Evolutionary conservation across 345 rosid species (phyloP).

Genomic region (Mercurialis annua): DNA sequence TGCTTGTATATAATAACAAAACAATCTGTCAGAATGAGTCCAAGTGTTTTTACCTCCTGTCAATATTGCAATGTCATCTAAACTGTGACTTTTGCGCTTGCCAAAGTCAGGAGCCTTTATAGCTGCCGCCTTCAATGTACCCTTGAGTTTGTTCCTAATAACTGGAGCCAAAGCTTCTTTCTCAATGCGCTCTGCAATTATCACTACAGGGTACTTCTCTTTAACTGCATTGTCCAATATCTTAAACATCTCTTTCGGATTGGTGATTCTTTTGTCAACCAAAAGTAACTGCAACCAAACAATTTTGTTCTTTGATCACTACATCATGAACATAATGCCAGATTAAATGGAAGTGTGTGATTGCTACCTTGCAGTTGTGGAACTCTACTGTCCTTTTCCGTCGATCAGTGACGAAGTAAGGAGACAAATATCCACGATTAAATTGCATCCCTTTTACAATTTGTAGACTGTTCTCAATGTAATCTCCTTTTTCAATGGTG

Average conservation of each 20-base stretch:
- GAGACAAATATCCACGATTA: slow-evolving; percentile 78
- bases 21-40: background rate
- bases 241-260: slow-evolving; percentile 77
- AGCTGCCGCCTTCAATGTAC: slow-evolving; percentile 75
- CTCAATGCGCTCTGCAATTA: slow-evolving; percentile 77
- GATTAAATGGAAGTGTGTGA: slow-evolving; percentile 3
- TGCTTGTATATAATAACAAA: background rate
- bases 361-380: slow-evolving; percentile 75
- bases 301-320: slow-evolving; percentile 30
- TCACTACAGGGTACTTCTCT: slow-evolving; percentile 74
- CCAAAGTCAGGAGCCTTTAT: slow-evolving; percentile 89
- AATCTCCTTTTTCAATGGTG: slow-evolving; percentile 67
- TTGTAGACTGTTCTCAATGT: slow-evolving; percentile 50
- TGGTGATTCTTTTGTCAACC: slow-evolving; percentile 78
- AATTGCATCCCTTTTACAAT: slow-evolving; percentile 93
- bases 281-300: slow-evolving; percentile 67
- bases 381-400: slow-evolving; percentile 63
- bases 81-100: slow-evolving; percentile 80
- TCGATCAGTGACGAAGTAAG: slow-evolving; percentile 73
- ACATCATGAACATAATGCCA: slow-evolving; percentile 20
- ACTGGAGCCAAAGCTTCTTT: slow-evolving; percentile 78
- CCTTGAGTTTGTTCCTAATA: slow-evolving; percentile 79
- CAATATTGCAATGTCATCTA: slow-evolving; percentile 86
- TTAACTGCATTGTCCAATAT: slow-evolving; percentile 83
- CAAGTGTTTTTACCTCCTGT: slow-evolving; percentile 67